These are phyloP conservation scores for Uromyces viciae-fabae DNA, from an alignment of 1,284 basidiomycete species.

Conservation along the genomic window DNA sequence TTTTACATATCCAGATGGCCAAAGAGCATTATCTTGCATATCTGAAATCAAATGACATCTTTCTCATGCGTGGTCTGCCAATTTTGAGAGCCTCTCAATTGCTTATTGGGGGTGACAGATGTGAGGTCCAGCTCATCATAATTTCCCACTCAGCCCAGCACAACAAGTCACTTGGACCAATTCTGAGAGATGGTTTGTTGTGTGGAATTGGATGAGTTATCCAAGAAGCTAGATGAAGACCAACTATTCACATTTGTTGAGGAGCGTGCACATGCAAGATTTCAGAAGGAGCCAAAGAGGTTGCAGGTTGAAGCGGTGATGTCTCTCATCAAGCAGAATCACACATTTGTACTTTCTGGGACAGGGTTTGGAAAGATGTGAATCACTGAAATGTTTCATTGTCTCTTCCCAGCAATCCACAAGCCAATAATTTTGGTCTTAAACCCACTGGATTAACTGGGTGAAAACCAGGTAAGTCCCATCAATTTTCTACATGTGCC, in stretches of 20 bases:
- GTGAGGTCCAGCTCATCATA: no score
- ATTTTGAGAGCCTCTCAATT: neutral
- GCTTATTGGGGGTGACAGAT: neutral
- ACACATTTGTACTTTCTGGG: neutral
- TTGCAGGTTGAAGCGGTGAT: neutral
- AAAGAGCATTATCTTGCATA: neutral
- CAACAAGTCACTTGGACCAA: no score
- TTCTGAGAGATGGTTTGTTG: no score
- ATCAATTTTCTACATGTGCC: no score
- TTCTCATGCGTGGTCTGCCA: no score
- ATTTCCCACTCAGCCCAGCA: no score
- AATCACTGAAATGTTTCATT: neutral
- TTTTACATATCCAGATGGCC: neutral
- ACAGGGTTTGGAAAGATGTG: neutral
- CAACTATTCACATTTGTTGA: no score
- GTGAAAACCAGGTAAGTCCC: neutral
- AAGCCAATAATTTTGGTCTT: neutral
- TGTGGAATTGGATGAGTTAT: no score
- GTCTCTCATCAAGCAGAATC: neutral
- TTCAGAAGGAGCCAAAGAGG: no score
- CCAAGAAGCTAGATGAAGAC: no score
- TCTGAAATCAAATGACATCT: neutral
- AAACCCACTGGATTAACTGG: neutral
- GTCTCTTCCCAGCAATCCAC: neutral
- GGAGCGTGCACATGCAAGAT: no score